Evolutionary conservation across 2,329 filamentous ascomycete genomes (phyloP).

Genomic region (Scopulariopsis brevicaulis): DNA sequence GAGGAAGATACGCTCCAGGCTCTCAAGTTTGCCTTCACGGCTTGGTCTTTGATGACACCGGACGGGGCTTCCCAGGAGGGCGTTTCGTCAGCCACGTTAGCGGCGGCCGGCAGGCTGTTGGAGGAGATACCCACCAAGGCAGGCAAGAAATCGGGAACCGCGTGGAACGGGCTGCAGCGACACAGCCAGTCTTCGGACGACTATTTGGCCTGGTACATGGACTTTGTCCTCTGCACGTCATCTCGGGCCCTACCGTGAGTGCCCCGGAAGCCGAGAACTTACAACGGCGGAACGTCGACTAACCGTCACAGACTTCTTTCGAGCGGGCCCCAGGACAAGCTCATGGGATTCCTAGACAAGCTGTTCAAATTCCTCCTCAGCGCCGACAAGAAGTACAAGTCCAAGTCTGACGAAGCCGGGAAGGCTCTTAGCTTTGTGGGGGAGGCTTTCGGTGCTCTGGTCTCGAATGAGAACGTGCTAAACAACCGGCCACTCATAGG

Average conservation of each 20-base stretch:
- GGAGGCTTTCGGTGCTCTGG: slow-evolving; percentile 4
- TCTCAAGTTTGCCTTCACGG: slow-evolving; percentile 24
- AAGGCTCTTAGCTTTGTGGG: neutral
- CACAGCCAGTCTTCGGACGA: neutral
- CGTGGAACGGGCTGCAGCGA: neutral
- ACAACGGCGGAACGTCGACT: neutral
- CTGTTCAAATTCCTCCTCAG: neutral
- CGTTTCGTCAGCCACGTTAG: slow-evolving; percentile 17
- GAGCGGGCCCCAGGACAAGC: slow-evolving; percentile 2
- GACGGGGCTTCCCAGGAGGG: slow-evolving; percentile 18
- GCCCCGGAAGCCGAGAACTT: neutral
- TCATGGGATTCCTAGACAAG: neutral
- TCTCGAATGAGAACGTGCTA: slow-evolving; percentile 9
- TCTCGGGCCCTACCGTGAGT: slow-evolving; percentile 2
- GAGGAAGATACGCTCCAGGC: slow-evolving; percentile 26
- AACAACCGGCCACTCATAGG: slow-evolving; percentile 7
- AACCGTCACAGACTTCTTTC: slow-evolving; percentile 5
- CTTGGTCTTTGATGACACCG: slow-evolving; percentile 25
- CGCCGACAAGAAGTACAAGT: neutral
- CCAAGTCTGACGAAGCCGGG: neutral
- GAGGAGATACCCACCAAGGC: slow-evolving; percentile 14
- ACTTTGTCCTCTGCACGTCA: neutral
- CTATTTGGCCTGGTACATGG: slow-evolving; percentile 1
- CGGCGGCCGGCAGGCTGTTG: slow-evolving; percentile 20
- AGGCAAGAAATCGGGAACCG: slow-evolving; percentile 5